Conservation (phyloP, 257 asterid genomes). For the Solanum ahanhuiri region DNA sequence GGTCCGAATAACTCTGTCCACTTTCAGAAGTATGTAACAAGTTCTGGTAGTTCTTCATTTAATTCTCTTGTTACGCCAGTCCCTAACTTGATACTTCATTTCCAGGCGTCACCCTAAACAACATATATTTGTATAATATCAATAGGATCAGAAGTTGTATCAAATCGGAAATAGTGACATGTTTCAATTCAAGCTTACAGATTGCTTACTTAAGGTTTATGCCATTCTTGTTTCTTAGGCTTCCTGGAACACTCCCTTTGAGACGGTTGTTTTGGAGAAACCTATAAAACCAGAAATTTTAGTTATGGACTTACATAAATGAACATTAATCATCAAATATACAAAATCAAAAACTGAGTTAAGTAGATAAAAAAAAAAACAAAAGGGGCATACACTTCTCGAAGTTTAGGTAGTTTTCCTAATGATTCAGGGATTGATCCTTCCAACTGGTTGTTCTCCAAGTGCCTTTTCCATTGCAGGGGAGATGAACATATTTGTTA, state of each 20-base stretch:
- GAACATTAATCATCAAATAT: background rate
- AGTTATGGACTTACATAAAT: background rate
- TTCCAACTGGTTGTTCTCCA: conserved; percentile 67
- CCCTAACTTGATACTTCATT: background rate
- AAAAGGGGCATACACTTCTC: conserved; percentile 41
- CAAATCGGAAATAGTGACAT: background rate
- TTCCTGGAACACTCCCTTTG: conserved; percentile 29
- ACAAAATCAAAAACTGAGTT: background rate
- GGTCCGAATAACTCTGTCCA: background rate
- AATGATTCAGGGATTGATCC: conserved; percentile 54
- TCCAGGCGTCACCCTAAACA: conserved; percentile 22
- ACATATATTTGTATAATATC: background rate
- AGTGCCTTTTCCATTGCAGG: conserved; percentile 33
- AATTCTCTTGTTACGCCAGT: background rate
- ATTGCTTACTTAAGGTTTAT: conserved; percentile 33
- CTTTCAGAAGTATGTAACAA: background rate
- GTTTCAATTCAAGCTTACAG: background rate
- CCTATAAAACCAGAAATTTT: conserved; percentile 22
- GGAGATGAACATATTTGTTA: background rate
- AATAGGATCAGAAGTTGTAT: background rate
- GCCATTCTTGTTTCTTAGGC: conserved; percentile 29
- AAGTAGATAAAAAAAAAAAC: background rate
- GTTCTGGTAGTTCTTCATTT: background rate
- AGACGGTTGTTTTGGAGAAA: conserved; percentile 63
- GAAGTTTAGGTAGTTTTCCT: conserved; percentile 46